Evolutionary conservation across 176 grass and related monocot species (phyloP), one percentile per base, ranked within the genome.

Genomic region (Pontederia paniculata): DNA sequence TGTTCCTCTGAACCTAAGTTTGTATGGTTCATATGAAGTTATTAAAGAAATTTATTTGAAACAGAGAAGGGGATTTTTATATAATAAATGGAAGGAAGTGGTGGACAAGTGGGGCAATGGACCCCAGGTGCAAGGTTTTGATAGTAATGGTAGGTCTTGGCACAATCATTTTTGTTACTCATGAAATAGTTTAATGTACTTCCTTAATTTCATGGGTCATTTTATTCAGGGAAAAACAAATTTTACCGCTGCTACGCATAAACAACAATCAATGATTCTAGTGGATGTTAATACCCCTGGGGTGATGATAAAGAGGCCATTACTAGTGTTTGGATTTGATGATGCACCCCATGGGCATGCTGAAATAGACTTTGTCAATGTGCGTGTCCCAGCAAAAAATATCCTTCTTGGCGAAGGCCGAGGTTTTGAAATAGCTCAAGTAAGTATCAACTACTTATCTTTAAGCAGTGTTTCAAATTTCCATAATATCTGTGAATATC

Each of bases 31-130:
- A 19, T 28, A 10, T 43, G 10, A 44, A 42, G 25, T 45, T 42
- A 17, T 8, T 42, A 60, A 14, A 58, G 21, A 37, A 47, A 21
- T 44, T 65, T 17, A 45, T 72, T 50, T 69, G 15, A 73, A 23
- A 63, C 57, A 91, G 86, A 55, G 80, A 98, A 65, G 86, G 86
- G 25, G 80, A 98, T 66, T 88, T 70, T 75, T 98, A 91, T 25
- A 64, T 98, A 42, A 91, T 98, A 80, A 91, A 84, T 54, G 86
- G 93, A 63, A 86, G 16, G 56, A 91, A 98, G 49, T 91, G 86
- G 86, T 98, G 86, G 93, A 98, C 93, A 13, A 91, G 93, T 76
- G 93, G 93, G 14, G 86, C 93, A 48, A 98, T 91, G 93, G 86
- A 97, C 23, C 93, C 86, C 72, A 86, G 93, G 60, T 98, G 86